These are phyloP conservation scores for Fusarium odoratissimum DNA, from an alignment of 2,329 filamentous ascomycete genomes.

Conservation along the genomic window DNA sequence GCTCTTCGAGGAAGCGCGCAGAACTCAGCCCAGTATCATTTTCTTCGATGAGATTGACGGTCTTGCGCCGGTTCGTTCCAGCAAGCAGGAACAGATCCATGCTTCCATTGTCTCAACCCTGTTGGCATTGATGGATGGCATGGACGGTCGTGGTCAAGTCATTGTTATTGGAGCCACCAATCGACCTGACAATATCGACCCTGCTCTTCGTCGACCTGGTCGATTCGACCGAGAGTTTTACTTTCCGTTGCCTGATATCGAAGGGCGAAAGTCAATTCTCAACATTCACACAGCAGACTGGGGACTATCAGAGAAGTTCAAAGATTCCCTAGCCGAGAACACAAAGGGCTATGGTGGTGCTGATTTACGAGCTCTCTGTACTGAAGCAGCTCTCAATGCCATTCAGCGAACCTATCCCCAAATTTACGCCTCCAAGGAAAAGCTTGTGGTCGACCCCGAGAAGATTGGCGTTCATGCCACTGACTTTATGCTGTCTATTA, in stretches of 20 bases:
- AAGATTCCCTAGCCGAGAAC: conserved; percentile 82
- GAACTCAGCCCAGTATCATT: conserved; percentile 97
- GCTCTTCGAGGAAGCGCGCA: conserved; percentile 94
- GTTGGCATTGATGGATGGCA: conserved; percentile 95
- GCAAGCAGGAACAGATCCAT: conserved; percentile 98
- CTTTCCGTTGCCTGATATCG: conserved; percentile 88
- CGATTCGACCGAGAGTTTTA: conserved; percentile 98
- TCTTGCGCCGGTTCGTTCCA: conserved; percentile 92
- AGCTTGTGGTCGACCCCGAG: conserved; percentile 86
- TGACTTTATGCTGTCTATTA: conserved; percentile 97
- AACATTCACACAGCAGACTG: conserved; percentile 96
- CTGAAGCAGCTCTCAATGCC: conserved; percentile 93
- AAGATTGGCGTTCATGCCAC: conserved; percentile 89
- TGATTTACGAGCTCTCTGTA: conserved; percentile 92
- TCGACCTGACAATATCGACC: conserved; percentile 94
- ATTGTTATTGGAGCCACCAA: conserved; percentile 99
- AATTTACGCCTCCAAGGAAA: conserved; percentile 91
- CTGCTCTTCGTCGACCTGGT: conserved; percentile 91
- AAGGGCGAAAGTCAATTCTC: conserved; percentile 85
- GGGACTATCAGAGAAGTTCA: conserved; percentile 84
- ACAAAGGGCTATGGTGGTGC: conserved; percentile 98
- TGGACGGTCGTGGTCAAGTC: conserved; percentile 98
- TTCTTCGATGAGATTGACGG: conserved; percentile 99
- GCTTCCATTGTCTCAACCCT: conserved; percentile 96
- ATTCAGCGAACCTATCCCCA: conserved; percentile 97